phyloP scores from a whole-genome alignment of 805 yeast genomes.

The Kluyveromyces siamensis region DNA sequence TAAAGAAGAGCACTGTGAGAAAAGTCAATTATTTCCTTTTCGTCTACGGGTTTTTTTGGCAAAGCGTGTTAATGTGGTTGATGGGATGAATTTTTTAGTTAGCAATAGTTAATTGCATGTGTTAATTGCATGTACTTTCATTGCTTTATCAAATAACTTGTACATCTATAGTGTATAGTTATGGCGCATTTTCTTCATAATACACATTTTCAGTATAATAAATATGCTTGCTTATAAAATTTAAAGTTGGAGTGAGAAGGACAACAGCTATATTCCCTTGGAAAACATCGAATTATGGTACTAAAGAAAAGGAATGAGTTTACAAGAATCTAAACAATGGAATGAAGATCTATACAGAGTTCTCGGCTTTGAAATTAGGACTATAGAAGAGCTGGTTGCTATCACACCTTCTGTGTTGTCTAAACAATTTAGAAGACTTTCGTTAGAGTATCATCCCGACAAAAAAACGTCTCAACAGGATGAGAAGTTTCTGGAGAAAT shows the following conservation, averaged over 20 bases:
- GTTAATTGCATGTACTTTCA: neutral
- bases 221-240: neutral
- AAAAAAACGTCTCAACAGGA: conserved; percentile 4
- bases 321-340: conserved; percentile 5
- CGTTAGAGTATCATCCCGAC: conserved; percentile 24
- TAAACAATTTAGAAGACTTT: conserved; percentile 15
- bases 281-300: too few species aligned
- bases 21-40: conserved; percentile 82
- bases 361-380: conserved; percentile 30
- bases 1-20: conserved; percentile 57
- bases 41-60: conserved; percentile 74
- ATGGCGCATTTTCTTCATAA: neutral
- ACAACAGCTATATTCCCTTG: neutral
- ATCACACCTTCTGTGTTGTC: conserved; percentile 25
- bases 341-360: conserved; percentile 32
- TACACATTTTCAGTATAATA: too few species aligned
- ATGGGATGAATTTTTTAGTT: conserved; percentile 32
- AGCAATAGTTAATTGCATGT: too few species aligned
- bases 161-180: neutral
- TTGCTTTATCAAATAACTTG: neutral
- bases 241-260: neutral
- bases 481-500: neutral
- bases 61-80: conserved; percentile 65
- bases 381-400: conserved; percentile 36
- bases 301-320: conserved; percentile 1